Base-by-base conservation (phyloP, 768 basidiomycete genomes). In the Boletus eberwhitei region DNA sequence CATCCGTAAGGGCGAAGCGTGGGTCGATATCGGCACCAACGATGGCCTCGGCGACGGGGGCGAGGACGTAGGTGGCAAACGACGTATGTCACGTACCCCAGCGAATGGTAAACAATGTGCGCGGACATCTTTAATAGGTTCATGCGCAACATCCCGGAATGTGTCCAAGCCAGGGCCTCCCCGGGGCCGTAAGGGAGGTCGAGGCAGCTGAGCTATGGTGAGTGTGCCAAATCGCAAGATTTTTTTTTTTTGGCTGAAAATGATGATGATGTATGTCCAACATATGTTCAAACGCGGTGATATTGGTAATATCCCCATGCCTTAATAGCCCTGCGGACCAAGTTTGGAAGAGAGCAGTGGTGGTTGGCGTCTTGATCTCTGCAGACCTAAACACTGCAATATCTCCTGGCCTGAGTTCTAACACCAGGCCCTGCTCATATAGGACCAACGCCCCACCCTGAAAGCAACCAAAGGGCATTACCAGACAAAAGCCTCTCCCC, bases 161-260 rank as follows among this genome's bases (percentile, higher is more conserved):
- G 26, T 29, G 4, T 49, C 53, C 26, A 34, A 36, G 24, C 29
- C 37, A 7, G 5, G 57, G 31, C 14, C 34, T 36, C 7, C 49
- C 50, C 44, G 41, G 46, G 19, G 35, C 45, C 2, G 26, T 14
- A 13, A 49, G 3, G 14, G 48, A 52, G 3, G 38, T n/a, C 4
- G 51, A 63, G 14, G 42, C 8, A 1, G 38, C 22, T 8, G n/a
- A 16, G 8, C 34, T 58, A 61, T 42, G 41, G 64, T 64, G 36
- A 49, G 56, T 17, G n/a, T 32, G 16, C 6, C 16, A 8, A 21
- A 13, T 16, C 12, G 9, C n/a, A n/a, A 19, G 17, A 8, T n/a
- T n/a, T 19, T 22, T 6, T 12, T 21, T 7, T 19, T 42, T 16
- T 17, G 8, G 14, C 42, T 55, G 19, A 54, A 17, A 12, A 44